Conservation (phyloP, 2,329 filamentous ascomycete species). For the Lasiodiplodia theobromae region DNA sequence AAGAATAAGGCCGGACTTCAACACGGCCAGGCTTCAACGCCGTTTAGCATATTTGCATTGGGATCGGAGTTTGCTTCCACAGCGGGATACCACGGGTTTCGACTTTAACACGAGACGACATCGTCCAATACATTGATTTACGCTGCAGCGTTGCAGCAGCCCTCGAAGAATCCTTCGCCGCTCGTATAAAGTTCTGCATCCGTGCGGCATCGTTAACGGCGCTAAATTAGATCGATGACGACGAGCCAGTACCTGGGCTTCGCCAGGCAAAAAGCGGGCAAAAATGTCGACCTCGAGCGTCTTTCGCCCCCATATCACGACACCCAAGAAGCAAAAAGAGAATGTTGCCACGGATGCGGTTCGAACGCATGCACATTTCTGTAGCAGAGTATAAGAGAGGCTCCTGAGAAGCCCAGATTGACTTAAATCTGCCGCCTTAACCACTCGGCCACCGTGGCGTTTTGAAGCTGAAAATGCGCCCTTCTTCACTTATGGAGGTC, state of each 20-base stretch:
- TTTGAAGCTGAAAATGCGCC: slow-evolving; percentile 13
- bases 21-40: slow-evolving; percentile 21
- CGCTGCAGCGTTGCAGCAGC: not conserved
- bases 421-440: slow-evolving; percentile 28
- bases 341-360: slow-evolving; percentile 26
- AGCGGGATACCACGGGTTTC: slow-evolving; percentile 21
- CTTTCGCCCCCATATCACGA: not conserved
- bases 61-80: slow-evolving; percentile 25
- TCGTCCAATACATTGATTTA: not conserved
- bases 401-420: slow-evolving; percentile 1
- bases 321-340: not conserved
- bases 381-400: slow-evolving; percentile 23
- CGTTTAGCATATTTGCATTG: not conserved
- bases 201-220: not conserved
- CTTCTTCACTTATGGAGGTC: not conserved
- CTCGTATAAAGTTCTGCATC: not conserved
- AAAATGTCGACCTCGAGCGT: not conserved
- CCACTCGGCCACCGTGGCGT: slow-evolving; percentile 28
- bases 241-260: not conserved
- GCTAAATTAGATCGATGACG: not conserved
- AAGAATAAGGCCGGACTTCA: slow-evolving; percentile 16
- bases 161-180: not conserved
- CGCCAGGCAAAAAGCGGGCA: not conserved
- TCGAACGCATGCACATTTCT: slow-evolving; percentile 28
- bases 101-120: slow-evolving; percentile 17